Percentiles rank a stretch among this genome's conserved stretches.
These are phyloP conservation scores for Colletotrichum tropicale DNA, from an alignment of 2,329 filamentous ascomycete species.

Conservation along the genomic window DNA sequence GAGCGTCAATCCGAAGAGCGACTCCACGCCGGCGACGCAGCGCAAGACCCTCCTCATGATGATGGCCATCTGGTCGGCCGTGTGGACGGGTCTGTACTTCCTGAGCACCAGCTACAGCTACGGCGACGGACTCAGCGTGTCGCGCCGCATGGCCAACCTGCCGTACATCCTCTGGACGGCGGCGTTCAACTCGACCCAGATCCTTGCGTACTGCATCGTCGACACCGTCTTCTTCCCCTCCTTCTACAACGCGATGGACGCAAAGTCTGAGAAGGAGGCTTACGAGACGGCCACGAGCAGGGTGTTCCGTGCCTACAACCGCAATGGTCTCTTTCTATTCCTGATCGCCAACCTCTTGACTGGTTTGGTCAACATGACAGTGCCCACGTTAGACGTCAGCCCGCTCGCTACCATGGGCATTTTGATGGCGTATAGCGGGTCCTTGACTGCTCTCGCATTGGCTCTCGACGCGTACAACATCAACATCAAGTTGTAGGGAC, in stretches of 20 bases:
- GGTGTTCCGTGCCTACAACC: constrained; percentile 84
- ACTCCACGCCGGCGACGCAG: constrained; percentile 48
- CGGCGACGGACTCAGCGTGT: constrained; percentile 78
- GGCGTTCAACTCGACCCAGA: constrained; percentile 87
- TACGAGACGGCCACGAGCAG: constrained; percentile 76
- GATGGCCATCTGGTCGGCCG: constrained; percentile 66
- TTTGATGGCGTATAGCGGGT: constrained; percentile 72
- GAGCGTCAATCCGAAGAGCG: constrained; percentile 46
- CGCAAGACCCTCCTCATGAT: constrained; percentile 64
- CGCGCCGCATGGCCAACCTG: constrained; percentile 87
- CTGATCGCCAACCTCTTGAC: constrained; percentile 88
- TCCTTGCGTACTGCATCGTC: constrained; percentile 77
- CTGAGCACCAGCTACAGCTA: constrained; percentile 71
- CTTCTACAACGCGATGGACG: constrained; percentile 63
- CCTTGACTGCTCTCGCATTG: constrained; percentile 71
- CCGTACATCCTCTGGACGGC: constrained; percentile 93
- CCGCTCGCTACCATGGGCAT: constrained; percentile 73
- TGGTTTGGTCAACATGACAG: constrained; percentile 84
- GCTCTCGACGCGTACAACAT: constrained; percentile 68
- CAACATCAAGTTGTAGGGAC: constrained; percentile 71
- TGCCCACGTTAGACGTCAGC: constrained; percentile 79
- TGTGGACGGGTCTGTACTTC: constrained; percentile 76
- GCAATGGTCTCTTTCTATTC: constrained; percentile 86
- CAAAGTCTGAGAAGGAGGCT: constrained; percentile 65
- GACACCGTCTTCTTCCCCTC: constrained; percentile 81